Percentiles rank a stretch among this genome's conserved stretches.
Evolutionary conservation across 2,329 filamentous ascomycete genomes (phyloP).

Genomic region (Fusarium sambucinum): DNA sequence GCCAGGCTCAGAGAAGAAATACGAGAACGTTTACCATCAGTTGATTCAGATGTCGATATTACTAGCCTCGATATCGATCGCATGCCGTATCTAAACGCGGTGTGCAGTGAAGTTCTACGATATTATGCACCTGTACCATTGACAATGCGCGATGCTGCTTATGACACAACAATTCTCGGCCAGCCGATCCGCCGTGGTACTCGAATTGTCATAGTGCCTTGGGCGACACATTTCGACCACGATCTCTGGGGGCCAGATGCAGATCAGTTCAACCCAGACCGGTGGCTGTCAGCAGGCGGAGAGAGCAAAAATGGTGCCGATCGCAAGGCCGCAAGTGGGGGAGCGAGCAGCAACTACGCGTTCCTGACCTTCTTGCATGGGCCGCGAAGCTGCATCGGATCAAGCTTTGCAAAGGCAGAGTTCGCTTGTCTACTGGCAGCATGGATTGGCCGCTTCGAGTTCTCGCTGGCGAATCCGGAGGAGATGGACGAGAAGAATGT

Average conservation of each 20-base stretch:
- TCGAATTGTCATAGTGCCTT: conserved; percentile 71
- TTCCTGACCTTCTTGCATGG: conserved; percentile 89
- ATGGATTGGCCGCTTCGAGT: conserved; percentile 80
- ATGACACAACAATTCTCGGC: conserved; percentile 74
- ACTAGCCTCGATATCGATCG: conserved; percentile 70
- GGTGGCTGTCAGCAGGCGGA: conserved; percentile 71
- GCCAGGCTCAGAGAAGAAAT: conserved; percentile 76
- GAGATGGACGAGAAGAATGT: conserved; percentile 75
- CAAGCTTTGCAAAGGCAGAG: conserved; percentile 83
- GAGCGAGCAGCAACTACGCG: conserved; percentile 80
- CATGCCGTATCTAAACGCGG: conserved; percentile 83
- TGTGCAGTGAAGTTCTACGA: conserved; percentile 82
- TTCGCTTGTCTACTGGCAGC: conserved; percentile 85
- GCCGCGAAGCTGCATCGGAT: conserved; percentile 86
- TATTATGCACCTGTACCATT: conserved; percentile 78
- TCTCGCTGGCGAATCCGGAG: conserved; percentile 67
- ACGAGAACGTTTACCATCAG: conserved; percentile 67
- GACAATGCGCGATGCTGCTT: conserved; percentile 73
- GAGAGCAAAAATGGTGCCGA: conserved; percentile 49
- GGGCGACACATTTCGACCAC: conserved; percentile 76
- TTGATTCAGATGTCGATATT: conserved; percentile 53
- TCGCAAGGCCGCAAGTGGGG: conserved; percentile 70
- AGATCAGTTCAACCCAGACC: conserved; percentile 79
- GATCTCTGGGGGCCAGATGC: conserved; percentile 83
- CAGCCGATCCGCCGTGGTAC: conserved; percentile 78